Base-by-base conservation (phyloP, 441 rosid genomes). In the Pelargonium citronellum region DNA sequence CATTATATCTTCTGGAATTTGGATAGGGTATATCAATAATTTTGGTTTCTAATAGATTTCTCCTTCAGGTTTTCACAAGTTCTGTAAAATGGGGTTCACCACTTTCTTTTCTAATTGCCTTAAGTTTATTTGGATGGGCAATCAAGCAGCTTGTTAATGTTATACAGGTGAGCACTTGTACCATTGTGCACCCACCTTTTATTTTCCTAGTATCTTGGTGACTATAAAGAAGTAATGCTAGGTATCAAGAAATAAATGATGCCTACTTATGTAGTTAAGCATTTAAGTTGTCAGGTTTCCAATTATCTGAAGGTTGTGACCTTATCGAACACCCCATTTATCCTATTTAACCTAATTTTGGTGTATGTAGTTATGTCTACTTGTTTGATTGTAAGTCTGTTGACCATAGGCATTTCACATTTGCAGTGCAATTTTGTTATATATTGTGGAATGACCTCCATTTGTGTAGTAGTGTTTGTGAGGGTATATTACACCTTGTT, bases 51-150 rank as follows among this genome's bases (percentile, higher is more conserved):
- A 17, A 78, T 7, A 24, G 41, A 0, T 19, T 20, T 51, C 27
- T 16, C 34, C 69, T 84, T 67, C 86, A 93, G 97, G 90, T 93
- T 65, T 27, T 89, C 43, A 44, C 73, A 71, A 75, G 68, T 61
- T 74, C 88, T 16, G 15, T 86, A 53, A 81, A 78, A 67, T 78
- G 81, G 71, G 72, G 79, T 44, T 82, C 89, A 44, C 75, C 76
- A 27, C 82, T 85, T 64, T 87, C 91, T 57, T 64, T 84, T 67
- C 72, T 91, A 39, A 67, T 88, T 61, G 87, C 78, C 51, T 72
- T 86, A 74, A 87, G 92, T 70, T 79, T 89, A 81, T 83, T 89
- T 65, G 97, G 98, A 64, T 94, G 97, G 95, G 84, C 87, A 62
- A 88, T 86, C 79, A 91, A 94, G 79, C 98, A 91, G 75, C 67